Evolutionary conservation across 805 yeast genomes (phyloP).

Genomic region (Sugiyamaella americana): DNA sequence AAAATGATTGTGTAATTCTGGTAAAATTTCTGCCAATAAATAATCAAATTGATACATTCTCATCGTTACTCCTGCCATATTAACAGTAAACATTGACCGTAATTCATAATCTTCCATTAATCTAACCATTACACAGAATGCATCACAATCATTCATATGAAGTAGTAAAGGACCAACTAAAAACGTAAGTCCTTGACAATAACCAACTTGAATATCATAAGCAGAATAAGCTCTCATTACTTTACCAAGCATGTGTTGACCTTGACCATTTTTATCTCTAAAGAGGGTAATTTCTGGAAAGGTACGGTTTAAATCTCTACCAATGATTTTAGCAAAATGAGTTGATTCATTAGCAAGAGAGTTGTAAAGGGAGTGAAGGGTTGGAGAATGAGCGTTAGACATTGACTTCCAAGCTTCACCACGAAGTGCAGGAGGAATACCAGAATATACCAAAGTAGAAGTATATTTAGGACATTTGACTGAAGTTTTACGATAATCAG

Average conservation of each 20-base stretch:
- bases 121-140: conserved; percentile 48
- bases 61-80: conserved; percentile 47
- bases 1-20: conserved; percentile 42
- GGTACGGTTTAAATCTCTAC: conserved; percentile 54
- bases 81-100: conserved; percentile 46
- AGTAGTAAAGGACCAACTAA: conserved; percentile 53
- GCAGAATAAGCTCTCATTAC: conserved; percentile 57
- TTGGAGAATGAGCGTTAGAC: conserved; percentile 26
- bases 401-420: conserved; percentile 33
- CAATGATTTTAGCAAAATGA: conserved; percentile 41
- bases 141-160: conserved; percentile 36
- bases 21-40: conserved; percentile 38
- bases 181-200: conserved; percentile 62
- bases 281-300: conserved; percentile 51
- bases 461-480: conserved; percentile 28
- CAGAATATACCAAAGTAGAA: conserved; percentile 28
- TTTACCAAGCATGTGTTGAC: conserved; percentile 44
- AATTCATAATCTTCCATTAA: conserved; percentile 56
- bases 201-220: conserved; percentile 60
- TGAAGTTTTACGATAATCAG: conserved; percentile 30
- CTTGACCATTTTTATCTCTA: conserved; percentile 35
- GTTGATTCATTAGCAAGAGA: conserved; percentile 38
- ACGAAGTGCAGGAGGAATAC: conserved; percentile 33
- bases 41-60: conserved; percentile 48
- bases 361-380: conserved; percentile 33